Conservation (phyloP, 352 stramenopile genomes). For the Phytophthora hybrid region DNA sequence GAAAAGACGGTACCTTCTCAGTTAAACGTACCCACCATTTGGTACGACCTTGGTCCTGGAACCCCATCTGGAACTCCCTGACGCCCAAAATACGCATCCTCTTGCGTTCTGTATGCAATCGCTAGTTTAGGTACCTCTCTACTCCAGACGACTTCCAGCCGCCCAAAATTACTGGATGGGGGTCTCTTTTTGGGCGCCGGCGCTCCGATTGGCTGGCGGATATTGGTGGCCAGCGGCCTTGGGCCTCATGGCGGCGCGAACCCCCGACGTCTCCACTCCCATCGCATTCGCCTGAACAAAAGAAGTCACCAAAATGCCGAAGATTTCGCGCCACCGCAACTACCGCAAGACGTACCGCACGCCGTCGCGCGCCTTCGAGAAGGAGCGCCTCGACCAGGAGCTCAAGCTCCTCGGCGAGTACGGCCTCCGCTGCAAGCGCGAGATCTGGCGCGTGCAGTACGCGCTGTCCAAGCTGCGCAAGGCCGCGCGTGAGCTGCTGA, state of each 20-base stretch:
- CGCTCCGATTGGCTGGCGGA: conserved; percentile 44
- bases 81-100: too few species aligned
- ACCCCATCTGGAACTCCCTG: too few species aligned
- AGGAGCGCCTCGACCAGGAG: conserved; percentile 99
- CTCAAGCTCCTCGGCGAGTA: conserved; percentile 99
- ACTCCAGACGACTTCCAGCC: too few species aligned
- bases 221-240: conserved; percentile 55
- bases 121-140: too few species aligned
- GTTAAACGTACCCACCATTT: too few species aligned
- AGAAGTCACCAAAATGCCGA: conserved; percentile 84
- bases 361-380: conserved; percentile 99
- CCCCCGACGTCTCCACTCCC: conserved; percentile 50
- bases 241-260: neutral
- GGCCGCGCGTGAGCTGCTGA: conserved; percentile 97
- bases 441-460: conserved; percentile 99
- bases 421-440: conserved; percentile 99
- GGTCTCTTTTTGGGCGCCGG: neutral
- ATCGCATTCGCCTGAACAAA: conserved; percentile 76
- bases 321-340: conserved; percentile 89
- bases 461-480: conserved; percentile 99
- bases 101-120: too few species aligned
- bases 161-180: neutral
- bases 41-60: too few species aligned
- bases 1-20: too few species aligned
- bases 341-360: conserved; percentile 99